Evolutionary conservation across 345 rosid genomes (phyloP).

Genomic region (Populus pruinosa): DNA sequence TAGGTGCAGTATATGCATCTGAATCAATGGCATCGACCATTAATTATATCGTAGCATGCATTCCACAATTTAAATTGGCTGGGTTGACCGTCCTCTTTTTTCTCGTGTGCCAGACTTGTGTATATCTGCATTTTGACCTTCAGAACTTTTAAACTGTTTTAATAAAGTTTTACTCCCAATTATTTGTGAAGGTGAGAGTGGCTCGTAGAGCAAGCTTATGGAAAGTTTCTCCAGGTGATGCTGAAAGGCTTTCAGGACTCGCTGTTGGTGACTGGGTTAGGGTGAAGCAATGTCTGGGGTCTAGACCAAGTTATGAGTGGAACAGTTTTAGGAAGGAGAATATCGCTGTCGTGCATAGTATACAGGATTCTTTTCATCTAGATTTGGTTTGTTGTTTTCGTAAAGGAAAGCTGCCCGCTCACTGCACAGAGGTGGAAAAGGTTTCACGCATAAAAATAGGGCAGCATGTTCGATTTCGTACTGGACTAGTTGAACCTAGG

Average conservation of each 20-base stretch:
- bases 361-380: slow-evolving; percentile 85
- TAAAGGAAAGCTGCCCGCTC: slow-evolving; percentile 71
- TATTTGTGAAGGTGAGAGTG: slow-evolving; percentile 63
- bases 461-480: slow-evolving; percentile 78
- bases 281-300: slow-evolving; percentile 85
- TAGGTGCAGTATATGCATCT: background rate
- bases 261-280: slow-evolving; percentile 99
- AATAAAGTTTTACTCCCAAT: background rate
- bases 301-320: slow-evolving; percentile 96
- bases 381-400: slow-evolving; percentile 97
- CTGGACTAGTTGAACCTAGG: slow-evolving; percentile 77
- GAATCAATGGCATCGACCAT: background rate
- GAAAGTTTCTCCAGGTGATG: slow-evolving; percentile 98
- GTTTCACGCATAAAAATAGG: slow-evolving; percentile 73
- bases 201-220: slow-evolving; percentile 74
- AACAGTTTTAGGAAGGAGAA: slow-evolving; percentile 77
- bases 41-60: background rate
- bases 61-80: background rate
- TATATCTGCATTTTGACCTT: background rate
- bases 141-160: background rate
- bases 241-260: slow-evolving; percentile 91
- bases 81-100: background rate
- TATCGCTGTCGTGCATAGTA: slow-evolving; percentile 86
- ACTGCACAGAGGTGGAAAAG: slow-evolving; percentile 85
- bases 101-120: background rate